These are phyloP conservation scores for Alternaria novae-zelandiae DNA, from an alignment of 2,329 filamentous ascomycete genomes.

Conservation along the genomic window DNA sequence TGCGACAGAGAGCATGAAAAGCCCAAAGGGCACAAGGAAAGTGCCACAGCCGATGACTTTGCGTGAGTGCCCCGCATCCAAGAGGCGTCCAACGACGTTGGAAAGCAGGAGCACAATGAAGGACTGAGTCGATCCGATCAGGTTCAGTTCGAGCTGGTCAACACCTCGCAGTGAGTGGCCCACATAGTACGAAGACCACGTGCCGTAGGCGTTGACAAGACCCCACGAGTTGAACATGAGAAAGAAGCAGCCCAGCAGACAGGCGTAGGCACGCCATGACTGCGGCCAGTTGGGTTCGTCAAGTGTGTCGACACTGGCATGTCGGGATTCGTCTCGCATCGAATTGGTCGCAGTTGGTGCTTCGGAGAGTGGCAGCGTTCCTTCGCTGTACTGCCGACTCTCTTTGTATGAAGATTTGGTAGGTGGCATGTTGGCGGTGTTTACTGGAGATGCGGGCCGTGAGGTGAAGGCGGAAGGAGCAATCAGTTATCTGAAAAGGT, in stretches of 20 bases:
- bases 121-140: slow-evolving; percentile 57
- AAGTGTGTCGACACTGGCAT: slow-evolving; percentile 18
- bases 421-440: slow-evolving; percentile 20
- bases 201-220: slow-evolving; percentile 58
- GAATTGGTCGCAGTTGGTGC: slow-evolving; percentile 31
- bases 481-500: slow-evolving; percentile 9
- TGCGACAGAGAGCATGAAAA: slow-evolving; percentile 53
- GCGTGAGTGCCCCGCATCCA: slow-evolving; percentile 56
- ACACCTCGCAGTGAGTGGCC: slow-evolving; percentile 51
- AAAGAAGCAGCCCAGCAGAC: slow-evolving; percentile 56
- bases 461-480: slow-evolving; percentile 11
- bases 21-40: slow-evolving; percentile 52
- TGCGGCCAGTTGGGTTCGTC: slow-evolving; percentile 53
- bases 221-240: slow-evolving; percentile 60
- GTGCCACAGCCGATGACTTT: slow-evolving; percentile 51
- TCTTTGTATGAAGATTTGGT: slow-evolving; percentile 23
- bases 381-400: slow-evolving; percentile 25
- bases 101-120: slow-evolving; percentile 56
- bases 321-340: slow-evolving; percentile 24
- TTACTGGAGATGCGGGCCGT: slow-evolving; percentile 9
- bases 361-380: slow-evolving; percentile 33
- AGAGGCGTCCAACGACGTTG: slow-evolving; percentile 54
- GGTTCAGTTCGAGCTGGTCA: slow-evolving; percentile 53
- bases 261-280: slow-evolving; percentile 53
- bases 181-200: slow-evolving; percentile 58